phyloP scores from a whole-genome alignment of 805 yeast species.

The Ogataea paradorogensis region DNA sequence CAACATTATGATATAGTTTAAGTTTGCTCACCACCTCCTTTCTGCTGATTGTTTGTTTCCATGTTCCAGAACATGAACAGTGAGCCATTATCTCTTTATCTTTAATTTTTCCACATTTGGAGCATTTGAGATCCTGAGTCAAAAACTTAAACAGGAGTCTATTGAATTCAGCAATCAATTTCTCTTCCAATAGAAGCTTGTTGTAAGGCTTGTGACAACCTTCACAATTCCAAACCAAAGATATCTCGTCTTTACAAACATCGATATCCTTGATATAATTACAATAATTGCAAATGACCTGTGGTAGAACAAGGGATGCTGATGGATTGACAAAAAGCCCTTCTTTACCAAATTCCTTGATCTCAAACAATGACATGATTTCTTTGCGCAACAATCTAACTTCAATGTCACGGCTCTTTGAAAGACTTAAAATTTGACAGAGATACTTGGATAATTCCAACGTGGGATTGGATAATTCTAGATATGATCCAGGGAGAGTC shows the following conservation, averaged over 20 bases:
- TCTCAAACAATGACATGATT: constrained; percentile 67
- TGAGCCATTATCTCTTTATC: constrained; percentile 66
- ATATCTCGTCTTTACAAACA: constrained; percentile 66
- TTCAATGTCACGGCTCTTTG: constrained; percentile 63
- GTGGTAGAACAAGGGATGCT: constrained; percentile 60
- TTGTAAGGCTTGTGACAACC: constrained; percentile 65
- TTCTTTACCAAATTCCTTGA: constrained; percentile 79
- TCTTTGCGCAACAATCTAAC: constrained; percentile 73
- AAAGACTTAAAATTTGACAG: constrained; percentile 68
- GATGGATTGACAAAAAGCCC: constrained; percentile 76
- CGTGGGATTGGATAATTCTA: constrained; percentile 62
- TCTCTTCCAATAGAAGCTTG: constrained; percentile 73
- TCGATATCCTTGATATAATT: constrained; percentile 73
- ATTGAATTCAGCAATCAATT: constrained; percentile 62
- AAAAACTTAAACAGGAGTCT: constrained; percentile 56
- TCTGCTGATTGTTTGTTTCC: constrained; percentile 58
- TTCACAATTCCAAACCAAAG: constrained; percentile 56
- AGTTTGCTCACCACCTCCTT: constrained; percentile 44
- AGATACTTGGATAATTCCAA: constrained; percentile 75
- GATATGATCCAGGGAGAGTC: constrained; percentile 67
- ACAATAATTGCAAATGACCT: constrained; percentile 78
- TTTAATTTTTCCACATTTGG: constrained; percentile 67
- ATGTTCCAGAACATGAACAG: constrained; percentile 87
- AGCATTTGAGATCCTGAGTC: constrained; percentile 79
- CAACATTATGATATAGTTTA: constrained; percentile 53